Base-by-base conservation (phyloP, 768 basidiomycete species). In the Phylloporus arenicola region DNA sequence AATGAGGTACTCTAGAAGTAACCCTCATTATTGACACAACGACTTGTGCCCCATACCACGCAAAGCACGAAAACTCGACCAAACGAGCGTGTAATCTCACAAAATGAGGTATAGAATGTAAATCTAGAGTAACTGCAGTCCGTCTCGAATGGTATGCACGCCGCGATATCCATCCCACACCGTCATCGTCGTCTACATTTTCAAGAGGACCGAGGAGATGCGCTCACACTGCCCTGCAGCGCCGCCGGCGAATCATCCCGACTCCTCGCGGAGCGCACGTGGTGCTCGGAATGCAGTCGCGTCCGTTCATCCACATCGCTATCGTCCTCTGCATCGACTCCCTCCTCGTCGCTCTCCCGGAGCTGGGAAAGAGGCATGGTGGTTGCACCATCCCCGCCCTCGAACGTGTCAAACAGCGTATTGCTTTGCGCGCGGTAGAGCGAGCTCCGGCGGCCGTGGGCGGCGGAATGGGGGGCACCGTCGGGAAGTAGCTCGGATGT, bases 331-430 rank as follows among this genome's bases (percentile, higher is more conserved):
- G 74, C 77, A 30, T 74, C 75, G 16, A 33, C 75, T 5, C 68
- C 74, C 42, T 82, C 81, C 43, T 83, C 83, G 43, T 82, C 84
- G 37, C 74, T 78, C 71, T 92, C 91, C 34, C 75, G 70, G 46
- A 94, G 69, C 53, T 75, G 74, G 12, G 79, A 74, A 42, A 94
- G 61, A 12, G 83, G 82, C 38, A 86, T 72, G 48, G 67, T 37
- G 24, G 25, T 31, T 27, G n/a, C 29, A 16, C 51, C 54, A 11
- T 20, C 50, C 0, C 77, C 82, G n/a, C 41, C 22, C 48, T 85
- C 88, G 58, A 87, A 92, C 12, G 89, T 77, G 64, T 78, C 82
- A 69, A 92, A 93, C 22, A 94, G 70, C 14, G 83, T 82, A 7
- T 75, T 69, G 35, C 76, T 74, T 60, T 87, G 85, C 3, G 79